phyloP scores from a whole-genome alignment of 164 flowering plant species.

The Vitis labrusca region DNA sequence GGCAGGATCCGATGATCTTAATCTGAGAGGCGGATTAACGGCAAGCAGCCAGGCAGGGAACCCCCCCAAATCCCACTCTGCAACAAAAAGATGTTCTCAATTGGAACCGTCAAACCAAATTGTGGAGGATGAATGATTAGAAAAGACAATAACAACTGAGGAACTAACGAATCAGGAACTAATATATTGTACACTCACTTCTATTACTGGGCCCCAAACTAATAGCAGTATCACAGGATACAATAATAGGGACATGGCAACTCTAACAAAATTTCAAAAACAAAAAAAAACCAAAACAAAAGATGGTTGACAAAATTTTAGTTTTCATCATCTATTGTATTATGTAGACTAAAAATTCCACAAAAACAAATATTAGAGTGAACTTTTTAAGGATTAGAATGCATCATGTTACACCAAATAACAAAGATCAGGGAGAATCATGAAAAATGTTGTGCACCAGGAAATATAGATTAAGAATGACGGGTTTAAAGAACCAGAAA shows the following conservation, averaged over 20 bases:
- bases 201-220: not conserved
- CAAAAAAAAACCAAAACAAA: no score
- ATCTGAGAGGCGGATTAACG: conserved; percentile 59
- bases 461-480: no score
- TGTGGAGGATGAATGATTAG: not conserved
- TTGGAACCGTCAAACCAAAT: not conserved
- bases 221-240: not conserved
- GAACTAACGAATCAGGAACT: not conserved
- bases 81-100: conserved; percentile 17
- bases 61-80: conserved; percentile 99
- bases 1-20: conserved; percentile 87
- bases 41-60: conserved; percentile 94
- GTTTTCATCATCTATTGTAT: no score
- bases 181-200: not conserved
- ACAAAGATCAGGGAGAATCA: no score
- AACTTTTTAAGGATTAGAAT: no score
- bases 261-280: not conserved
- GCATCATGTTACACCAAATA: no score
- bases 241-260: not conserved
- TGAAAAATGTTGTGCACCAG: no score
- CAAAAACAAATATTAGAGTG: no score
- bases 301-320: not conserved
- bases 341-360: no score
- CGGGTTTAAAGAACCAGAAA: no score
- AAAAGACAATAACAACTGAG: no score